Evolutionary conservation across 1,284 basidiomycete genomes (phyloP).

Genomic region (Trichosporon asahii): DNA sequence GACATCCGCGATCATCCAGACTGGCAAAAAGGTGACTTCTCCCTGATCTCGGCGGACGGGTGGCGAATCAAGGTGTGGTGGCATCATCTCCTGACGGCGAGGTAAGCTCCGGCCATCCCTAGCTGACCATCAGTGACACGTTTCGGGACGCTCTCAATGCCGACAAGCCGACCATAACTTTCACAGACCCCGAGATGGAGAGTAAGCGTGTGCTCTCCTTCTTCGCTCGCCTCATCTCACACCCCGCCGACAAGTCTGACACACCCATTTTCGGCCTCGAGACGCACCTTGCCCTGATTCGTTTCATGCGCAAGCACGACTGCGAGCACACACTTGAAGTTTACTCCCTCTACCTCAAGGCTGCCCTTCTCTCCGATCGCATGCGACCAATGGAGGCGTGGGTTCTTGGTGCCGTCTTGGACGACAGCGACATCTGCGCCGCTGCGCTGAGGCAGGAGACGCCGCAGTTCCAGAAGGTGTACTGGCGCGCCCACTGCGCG

Average conservation of each 20-base stretch:
- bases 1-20: conserved; percentile 4
- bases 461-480: background rate
- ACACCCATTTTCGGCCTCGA: background rate
- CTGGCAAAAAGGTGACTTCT: conserved; percentile 8
- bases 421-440: background rate
- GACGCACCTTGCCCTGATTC: background rate
- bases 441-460: background rate
- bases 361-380: background rate
- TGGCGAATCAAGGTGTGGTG: conserved; percentile 5
- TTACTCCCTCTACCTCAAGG: background rate
- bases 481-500: background rate
- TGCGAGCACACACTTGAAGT: background rate
- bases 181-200: background rate
- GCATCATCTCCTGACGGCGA: background rate
- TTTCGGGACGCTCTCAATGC: background rate
- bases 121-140: background rate
- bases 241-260: background rate
- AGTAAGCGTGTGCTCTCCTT: background rate
- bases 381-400: background rate
- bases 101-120: background rate
- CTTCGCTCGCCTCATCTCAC: background rate
- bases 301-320: background rate
- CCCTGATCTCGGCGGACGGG: conserved; percentile 3
- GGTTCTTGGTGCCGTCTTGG: background rate
- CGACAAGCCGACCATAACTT: background rate